A percentile compares a stretch with the other conserved stretches of the same genome.
Evolutionary conservation across 108 stramenopile genomes (phyloP).

Genomic region (Nitzschia sp.): DNA sequence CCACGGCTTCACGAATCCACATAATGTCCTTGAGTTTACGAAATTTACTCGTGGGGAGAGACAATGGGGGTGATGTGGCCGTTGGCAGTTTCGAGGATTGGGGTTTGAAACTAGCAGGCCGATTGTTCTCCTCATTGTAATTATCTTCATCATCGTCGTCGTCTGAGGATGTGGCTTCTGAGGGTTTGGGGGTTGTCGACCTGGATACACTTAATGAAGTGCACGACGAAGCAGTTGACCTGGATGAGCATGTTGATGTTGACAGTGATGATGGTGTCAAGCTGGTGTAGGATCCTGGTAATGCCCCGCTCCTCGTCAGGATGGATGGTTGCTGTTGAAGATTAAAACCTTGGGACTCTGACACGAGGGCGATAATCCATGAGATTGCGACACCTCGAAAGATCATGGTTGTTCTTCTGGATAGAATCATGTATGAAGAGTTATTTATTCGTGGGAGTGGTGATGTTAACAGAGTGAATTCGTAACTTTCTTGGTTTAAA

Average conservation of each 20-base stretch:
- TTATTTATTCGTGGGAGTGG: too few species aligned
- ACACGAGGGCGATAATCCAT: not conserved
- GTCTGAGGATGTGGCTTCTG: not conserved
- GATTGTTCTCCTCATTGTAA: not conserved
- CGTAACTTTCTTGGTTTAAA: too few species aligned
- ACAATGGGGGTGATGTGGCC: not conserved
- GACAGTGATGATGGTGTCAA: not conserved
- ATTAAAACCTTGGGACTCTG: not conserved
- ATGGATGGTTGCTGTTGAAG: not conserved
- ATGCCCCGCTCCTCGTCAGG: not conserved
- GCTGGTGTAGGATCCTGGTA: too few species aligned
- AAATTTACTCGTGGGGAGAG: constrained; percentile 46
- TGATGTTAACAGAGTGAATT: too few species aligned
- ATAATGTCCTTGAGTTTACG: constrained; percentile 82
- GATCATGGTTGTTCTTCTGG: not conserved
- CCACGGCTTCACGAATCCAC: constrained; percentile 86
- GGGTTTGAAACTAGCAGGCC: not conserved
- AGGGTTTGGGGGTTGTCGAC: not conserved
- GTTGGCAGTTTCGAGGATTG: not conserved
- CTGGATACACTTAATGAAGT: not conserved
- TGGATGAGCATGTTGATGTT: not conserved
- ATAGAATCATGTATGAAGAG: too few species aligned
- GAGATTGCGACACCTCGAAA: not conserved
- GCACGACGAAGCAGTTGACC: not conserved
- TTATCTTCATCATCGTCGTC: constrained; percentile 9